Conservation (phyloP, 2,329 filamentous ascomycete species). For the Pseudogymnoascus sp. region DNA sequence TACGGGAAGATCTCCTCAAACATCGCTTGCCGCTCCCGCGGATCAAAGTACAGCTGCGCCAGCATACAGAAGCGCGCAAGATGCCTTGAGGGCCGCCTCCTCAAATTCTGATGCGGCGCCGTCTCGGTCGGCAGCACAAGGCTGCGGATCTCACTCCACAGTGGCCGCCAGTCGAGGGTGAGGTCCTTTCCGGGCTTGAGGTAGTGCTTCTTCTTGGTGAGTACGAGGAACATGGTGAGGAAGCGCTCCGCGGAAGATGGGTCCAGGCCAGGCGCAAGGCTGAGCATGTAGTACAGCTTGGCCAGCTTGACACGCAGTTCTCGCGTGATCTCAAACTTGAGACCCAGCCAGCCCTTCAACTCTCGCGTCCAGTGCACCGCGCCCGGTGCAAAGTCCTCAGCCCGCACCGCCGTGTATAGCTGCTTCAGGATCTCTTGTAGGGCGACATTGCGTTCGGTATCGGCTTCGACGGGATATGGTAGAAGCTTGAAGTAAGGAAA, state of each 20-base stretch:
- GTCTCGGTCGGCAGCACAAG: constrained; percentile 83
- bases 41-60: constrained; percentile 87
- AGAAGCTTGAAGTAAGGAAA: constrained; percentile 89
- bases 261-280: constrained; percentile 84
- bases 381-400: constrained; percentile 89
- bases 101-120: constrained; percentile 52
- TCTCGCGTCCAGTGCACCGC: constrained; percentile 96
- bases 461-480: constrained; percentile 81
- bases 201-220: constrained; percentile 97
- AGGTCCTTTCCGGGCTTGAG: constrained; percentile 84
- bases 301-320: constrained; percentile 77
- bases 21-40: constrained; percentile 73
- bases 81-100: constrained; percentile 52
- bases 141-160: constrained; percentile 88
- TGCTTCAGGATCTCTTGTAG: constrained; percentile 85
- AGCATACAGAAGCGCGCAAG: constrained; percentile 86
- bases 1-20: constrained; percentile 74
- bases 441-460: constrained; percentile 67
- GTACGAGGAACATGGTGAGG: constrained; percentile 87
- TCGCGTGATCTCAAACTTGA: constrained; percentile 94
- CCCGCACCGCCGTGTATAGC: constrained; percentile 83
- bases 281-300: constrained; percentile 88
- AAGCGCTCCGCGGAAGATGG: constrained; percentile 78
- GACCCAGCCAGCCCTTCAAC: constrained; percentile 85
- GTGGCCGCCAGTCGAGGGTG: constrained; percentile 83